phyloP scores from a whole-genome alignment of 208 protist species.

The Strigomonas culicis region DNA sequence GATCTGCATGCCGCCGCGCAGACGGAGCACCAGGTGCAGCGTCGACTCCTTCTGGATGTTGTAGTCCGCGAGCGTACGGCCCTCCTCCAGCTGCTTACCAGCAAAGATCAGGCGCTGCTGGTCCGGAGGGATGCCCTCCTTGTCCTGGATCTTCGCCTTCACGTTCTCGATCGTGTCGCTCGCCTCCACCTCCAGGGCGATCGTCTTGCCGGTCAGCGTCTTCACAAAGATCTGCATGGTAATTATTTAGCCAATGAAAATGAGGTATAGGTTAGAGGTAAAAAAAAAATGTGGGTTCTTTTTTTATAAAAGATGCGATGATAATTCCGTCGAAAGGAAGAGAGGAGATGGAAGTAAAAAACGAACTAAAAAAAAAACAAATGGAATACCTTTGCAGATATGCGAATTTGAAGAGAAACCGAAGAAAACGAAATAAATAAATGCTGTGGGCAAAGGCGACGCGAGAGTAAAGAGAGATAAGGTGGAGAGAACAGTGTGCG shows the following conservation, averaged over 20 bases:
- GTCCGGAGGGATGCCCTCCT: conserved; percentile 96
- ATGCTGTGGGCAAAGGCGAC: neutral
- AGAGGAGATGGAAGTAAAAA: neutral
- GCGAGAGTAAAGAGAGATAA: neutral
- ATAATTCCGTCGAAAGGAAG: neutral
- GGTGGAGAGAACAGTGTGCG: neutral
- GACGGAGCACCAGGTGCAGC: conserved; percentile 98
- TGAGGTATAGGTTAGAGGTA: neutral
- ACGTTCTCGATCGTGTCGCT: conserved; percentile 97
- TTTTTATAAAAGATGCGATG: neutral
- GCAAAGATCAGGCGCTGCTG: conserved; percentile 94
- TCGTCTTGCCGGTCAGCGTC: conserved; percentile 97
- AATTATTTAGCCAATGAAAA: neutral
- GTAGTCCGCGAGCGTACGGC: conserved; percentile 97
- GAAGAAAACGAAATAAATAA: neutral
- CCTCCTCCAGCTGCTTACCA: conserved; percentile 98
- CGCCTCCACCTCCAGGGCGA: conserved; percentile 97
- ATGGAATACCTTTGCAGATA: neutral
- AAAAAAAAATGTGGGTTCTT: conserved; percentile 1
- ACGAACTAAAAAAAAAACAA: neutral
- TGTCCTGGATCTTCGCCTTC: conserved; percentile 99
- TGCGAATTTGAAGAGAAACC: neutral
- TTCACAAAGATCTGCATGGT: conserved; percentile 97
- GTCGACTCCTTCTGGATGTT: conserved; percentile 99
- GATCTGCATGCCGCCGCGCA: conserved; percentile 84